A percentile compares a stretch with the other conserved stretches of the same genome.
Evolutionary conservation across 2,329 filamentous ascomycete genomes (phyloP).

Genomic region (Verticillium nonalfalfae): DNA sequence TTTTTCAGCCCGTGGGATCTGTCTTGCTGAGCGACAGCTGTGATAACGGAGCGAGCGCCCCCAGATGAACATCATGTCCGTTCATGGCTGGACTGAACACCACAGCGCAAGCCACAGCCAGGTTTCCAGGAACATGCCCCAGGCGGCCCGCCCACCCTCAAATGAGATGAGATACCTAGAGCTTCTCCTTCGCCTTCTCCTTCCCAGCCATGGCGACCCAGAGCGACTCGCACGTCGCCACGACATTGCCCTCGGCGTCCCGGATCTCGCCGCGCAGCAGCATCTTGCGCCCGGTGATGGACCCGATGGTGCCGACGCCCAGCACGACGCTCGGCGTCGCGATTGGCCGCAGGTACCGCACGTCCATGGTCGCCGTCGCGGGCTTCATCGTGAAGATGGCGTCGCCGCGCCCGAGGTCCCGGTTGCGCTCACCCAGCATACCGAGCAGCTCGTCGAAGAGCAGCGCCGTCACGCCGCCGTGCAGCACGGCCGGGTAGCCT

Average conservation of each 20-base stretch:
- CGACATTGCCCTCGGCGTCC: constrained; percentile 18
- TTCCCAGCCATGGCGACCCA: constrained; percentile 6
- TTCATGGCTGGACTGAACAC: no score
- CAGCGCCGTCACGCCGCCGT: constrained; percentile 27
- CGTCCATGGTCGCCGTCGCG: constrained; percentile 26
- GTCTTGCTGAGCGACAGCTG: neutral
- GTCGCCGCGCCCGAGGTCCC: constrained; percentile 21
- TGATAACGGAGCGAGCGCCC: neutral
- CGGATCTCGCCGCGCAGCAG: constrained; percentile 21
- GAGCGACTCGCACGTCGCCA: constrained; percentile 18
- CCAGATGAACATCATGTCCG: no score
- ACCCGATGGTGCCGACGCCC: constrained; percentile 22
- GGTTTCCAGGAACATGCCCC: no score
- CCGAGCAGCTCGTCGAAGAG: constrained; percentile 30
- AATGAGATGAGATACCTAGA: neutral
- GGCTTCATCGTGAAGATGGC: constrained; percentile 18
- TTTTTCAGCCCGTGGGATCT: neutral
- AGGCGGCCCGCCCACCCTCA: no score
- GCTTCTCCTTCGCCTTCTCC: constrained; percentile 1
- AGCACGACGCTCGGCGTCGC: constrained; percentile 20
- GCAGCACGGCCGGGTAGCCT: constrained; percentile 24
- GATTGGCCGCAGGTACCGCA: constrained; percentile 26
- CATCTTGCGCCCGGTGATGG: constrained; percentile 25
- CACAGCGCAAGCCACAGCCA: no score
- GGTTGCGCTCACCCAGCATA: constrained; percentile 27